These are phyloP conservation scores for Phytomonas sp. DNA, from an alignment of 208 protist species.

Conservation along the genomic window DNA sequence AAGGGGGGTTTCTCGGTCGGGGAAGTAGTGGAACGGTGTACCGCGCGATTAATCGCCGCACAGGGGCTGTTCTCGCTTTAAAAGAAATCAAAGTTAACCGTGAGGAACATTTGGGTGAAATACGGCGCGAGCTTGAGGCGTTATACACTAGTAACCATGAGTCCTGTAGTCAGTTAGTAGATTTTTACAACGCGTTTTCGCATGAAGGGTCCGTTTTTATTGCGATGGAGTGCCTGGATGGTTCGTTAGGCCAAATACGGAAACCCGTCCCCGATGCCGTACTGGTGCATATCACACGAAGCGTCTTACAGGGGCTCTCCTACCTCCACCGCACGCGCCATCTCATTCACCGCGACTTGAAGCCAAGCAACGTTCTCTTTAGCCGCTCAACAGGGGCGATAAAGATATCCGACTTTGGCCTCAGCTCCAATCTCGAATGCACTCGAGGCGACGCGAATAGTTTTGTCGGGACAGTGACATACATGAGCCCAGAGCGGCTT, in stretches of 20 bases:
- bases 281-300: slow-evolving; percentile 58
- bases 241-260: slow-evolving; percentile 62
- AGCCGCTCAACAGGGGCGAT: slow-evolving; percentile 64
- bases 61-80: slow-evolving; percentile 48
- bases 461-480: slow-evolving; percentile 91
- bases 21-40: slow-evolving; percentile 83
- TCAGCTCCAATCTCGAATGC: slow-evolving; percentile 82
- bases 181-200: slow-evolving; percentile 84
- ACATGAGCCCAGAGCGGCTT: slow-evolving; percentile 92
- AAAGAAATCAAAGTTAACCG: slow-evolving; percentile 87
- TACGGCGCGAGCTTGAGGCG: slow-evolving; percentile 76
- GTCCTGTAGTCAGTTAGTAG: slow-evolving; percentile 51
- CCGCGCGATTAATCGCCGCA: slow-evolving; percentile 47
- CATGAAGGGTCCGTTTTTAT: slow-evolving; percentile 87
- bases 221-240: slow-evolving; percentile 88
- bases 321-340: slow-evolving; percentile 86
- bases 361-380: slow-evolving; percentile 97
- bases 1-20: slow-evolving; percentile 57
- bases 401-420: slow-evolving; percentile 94
- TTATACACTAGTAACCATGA: slow-evolving; percentile 34
- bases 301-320: slow-evolving; percentile 72
- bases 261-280: slow-evolving; percentile 45
- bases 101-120: slow-evolving; percentile 62
- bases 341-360: slow-evolving; percentile 95
- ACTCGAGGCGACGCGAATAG: slow-evolving; percentile 77